Conservation (phyloP, 2,329 filamentous ascomycete genomes). For the Lecanosticta acicola region DNA sequence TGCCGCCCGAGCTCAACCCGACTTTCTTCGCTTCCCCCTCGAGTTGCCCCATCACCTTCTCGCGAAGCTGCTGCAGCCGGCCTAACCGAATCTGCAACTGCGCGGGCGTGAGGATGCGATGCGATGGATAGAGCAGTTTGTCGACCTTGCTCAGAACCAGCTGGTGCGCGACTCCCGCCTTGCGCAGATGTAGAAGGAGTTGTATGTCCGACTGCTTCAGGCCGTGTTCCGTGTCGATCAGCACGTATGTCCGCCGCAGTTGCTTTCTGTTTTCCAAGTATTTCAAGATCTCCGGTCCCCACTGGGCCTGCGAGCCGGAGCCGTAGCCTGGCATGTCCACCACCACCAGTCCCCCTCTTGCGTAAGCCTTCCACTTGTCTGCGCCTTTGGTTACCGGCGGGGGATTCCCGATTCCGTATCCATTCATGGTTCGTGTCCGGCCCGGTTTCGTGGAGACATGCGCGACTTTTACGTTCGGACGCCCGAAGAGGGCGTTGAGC, state of each 20-base stretch:
- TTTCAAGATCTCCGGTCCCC: slow-evolving; percentile 64
- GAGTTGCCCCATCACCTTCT: slow-evolving; percentile 37
- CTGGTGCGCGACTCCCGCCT: slow-evolving; percentile 57
- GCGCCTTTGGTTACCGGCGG: slow-evolving; percentile 21
- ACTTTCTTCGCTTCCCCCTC: slow-evolving; percentile 36
- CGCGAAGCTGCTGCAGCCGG: slow-evolving; percentile 37
- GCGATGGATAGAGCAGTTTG: slow-evolving; percentile 42
- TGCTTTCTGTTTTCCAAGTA: slow-evolving; percentile 59
- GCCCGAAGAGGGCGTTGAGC: slow-evolving; percentile 57
- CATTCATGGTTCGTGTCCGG: slow-evolving; percentile 60
- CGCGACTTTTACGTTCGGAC: slow-evolving; percentile 40
- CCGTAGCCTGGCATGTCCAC: slow-evolving; percentile 71
- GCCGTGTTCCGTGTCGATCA: slow-evolving; percentile 60
- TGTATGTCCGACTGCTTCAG: slow-evolving; percentile 56
- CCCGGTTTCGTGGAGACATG: slow-evolving; percentile 56
- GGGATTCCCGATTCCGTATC: slow-evolving; percentile 52
- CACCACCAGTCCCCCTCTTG: slow-evolving; percentile 48
- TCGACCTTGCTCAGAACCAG: slow-evolving; percentile 64
- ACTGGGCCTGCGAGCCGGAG: slow-evolving; percentile 54
- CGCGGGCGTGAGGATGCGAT: slow-evolving; percentile 24
- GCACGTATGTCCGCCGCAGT: slow-evolving; percentile 58
- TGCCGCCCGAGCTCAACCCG: slow-evolving; percentile 35
- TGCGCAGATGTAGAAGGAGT: slow-evolving; percentile 52
- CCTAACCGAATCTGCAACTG: slow-evolving; percentile 26
- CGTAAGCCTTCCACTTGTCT: slow-evolving; percentile 30